phyloP scores from a whole-genome alignment of 495 filamentous ascomycete genomes.

The Hypoxylon rickii region DNA sequence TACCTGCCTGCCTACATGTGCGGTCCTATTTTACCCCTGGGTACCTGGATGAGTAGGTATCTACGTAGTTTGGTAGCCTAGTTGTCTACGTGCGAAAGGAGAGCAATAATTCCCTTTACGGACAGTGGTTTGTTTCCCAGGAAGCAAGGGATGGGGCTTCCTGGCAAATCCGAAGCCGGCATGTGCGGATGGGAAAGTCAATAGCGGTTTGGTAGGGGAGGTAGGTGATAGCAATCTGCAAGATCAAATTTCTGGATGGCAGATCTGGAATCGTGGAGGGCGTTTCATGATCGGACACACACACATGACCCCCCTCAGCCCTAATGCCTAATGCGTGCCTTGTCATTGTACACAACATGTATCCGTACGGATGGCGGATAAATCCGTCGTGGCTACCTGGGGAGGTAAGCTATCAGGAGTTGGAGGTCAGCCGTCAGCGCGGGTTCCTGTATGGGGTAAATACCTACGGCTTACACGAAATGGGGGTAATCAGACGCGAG shows the following conservation, averaged over 20 bases:
- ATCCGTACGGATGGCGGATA: conserved; percentile 8
- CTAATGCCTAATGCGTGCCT: background rate
- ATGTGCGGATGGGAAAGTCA: conserved; percentile 6
- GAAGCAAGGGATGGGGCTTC: conserved; percentile 10
- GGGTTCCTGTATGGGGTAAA: conserved; percentile 21
- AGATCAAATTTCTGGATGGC: conserved; percentile 23
- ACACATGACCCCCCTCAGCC: conserved; percentile 18
- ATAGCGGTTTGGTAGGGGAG: background rate
- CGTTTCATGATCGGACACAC: conserved; percentile 29
- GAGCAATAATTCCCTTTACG: background rate
- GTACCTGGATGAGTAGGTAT: too few relatives aligned
- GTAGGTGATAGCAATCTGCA: conserved; percentile 15
- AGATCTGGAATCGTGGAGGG: conserved; percentile 32
- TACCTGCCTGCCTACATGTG: background rate
- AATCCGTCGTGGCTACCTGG: conserved; percentile 8
- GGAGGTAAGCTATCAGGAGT: background rate
- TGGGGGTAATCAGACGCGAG: conserved; percentile 23
- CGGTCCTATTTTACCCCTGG: too few relatives aligned
- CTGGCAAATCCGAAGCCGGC: conserved; percentile 15
- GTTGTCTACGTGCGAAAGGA: background rate
- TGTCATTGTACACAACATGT: conserved; percentile 3
- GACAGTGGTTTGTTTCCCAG: background rate
- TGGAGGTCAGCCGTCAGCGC: conserved; percentile 6
- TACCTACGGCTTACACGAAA: conserved; percentile 3
- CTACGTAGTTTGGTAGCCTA: too few relatives aligned